Percentiles rank a stretch among this genome's conserved stretches.
These are phyloP conservation scores for Stephania yunnanensis DNA, from an alignment of 164 flowering plant genomes.

Conservation along the genomic window DNA sequence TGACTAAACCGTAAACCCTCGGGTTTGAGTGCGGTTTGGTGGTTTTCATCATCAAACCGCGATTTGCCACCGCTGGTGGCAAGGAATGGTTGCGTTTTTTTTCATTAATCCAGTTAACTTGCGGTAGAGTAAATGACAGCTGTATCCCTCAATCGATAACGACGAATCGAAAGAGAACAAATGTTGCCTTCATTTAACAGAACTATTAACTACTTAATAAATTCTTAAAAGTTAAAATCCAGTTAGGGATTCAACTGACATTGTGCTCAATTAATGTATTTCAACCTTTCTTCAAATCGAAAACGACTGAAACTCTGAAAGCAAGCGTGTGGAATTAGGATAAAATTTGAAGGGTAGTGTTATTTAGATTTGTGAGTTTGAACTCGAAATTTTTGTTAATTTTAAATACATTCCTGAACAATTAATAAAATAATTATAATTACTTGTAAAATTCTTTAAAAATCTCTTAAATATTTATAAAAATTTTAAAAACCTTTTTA, in stretches of 20 bases:
- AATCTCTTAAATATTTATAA: too few relatives aligned
- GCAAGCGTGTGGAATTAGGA: neutral
- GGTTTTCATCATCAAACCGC: too few relatives aligned
- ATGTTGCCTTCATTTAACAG: neutral
- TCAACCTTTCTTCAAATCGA: slow-evolving; percentile 2
- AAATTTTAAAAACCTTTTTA: too few relatives aligned
- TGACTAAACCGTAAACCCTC: too few relatives aligned
- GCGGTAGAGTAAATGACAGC: neutral
- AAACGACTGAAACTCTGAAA: slow-evolving; percentile 12
- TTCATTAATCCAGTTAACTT: neutral
- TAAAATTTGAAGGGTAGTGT: neutral
- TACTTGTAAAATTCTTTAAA: too few relatives aligned
- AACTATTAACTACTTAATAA: neutral
- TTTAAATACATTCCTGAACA: too few relatives aligned
- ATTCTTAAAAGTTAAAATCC: too few relatives aligned
- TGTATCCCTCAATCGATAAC: neutral
- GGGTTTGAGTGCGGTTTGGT: too few relatives aligned
- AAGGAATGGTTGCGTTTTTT: neutral
- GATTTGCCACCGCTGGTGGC: too few relatives aligned
- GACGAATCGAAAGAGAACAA: neutral
- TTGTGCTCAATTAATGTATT: neutral
- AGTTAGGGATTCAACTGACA: neutral
- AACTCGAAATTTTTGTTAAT: too few relatives aligned
- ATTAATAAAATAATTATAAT: too few relatives aligned
- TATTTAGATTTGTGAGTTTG: neutral